Evolutionary conservation across 2,329 filamentous ascomycete genomes (phyloP).

Genomic region (Aspergillus latus): DNA sequence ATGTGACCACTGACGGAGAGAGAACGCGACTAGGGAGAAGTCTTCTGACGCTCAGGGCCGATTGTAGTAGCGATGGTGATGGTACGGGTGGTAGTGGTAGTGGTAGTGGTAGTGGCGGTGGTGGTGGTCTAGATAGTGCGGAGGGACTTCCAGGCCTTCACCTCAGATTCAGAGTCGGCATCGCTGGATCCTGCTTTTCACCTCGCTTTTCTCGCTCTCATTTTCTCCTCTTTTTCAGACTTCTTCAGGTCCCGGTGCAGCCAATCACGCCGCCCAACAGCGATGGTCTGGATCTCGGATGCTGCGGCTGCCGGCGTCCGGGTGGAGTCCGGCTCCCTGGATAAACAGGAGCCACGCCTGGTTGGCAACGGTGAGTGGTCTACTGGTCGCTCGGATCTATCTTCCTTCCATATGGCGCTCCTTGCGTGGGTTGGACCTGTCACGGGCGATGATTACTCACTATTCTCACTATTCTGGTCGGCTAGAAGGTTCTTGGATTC

Average conservation of each 20-base stretch:
- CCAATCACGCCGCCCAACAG: slow-evolving; percentile 1
- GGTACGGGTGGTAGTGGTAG: no score
- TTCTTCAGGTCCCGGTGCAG: not conserved
- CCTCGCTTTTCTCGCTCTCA: not conserved
- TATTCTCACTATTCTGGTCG: no score
- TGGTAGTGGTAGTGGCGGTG: no score
- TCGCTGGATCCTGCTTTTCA: not conserved
- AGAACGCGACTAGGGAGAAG: slow-evolving; percentile 2
- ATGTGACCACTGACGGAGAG: slow-evolving; percentile 15
- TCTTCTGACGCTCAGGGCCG: not conserved
- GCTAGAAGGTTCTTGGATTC: slow-evolving; percentile 5
- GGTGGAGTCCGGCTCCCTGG: slow-evolving; percentile 14
- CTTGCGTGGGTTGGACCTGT: slow-evolving; percentile 14
- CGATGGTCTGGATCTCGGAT: slow-evolving; percentile 20
- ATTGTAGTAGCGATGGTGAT: no score
- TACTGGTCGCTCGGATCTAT: slow-evolving; percentile 9
- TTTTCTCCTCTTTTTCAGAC: not conserved
- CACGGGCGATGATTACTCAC: slow-evolving; percentile 1
- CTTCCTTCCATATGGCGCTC: slow-evolving; percentile 12
- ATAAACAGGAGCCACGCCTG: not conserved
- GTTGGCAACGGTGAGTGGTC: no score
- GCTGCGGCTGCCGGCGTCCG: slow-evolving; percentile 21
- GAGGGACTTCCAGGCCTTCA: not conserved
- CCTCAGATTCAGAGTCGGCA: not conserved
- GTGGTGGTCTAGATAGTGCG: no score